Conservation (phyloP, 164 flowering plant genomes). For the Aristolochia contorta region DNA sequence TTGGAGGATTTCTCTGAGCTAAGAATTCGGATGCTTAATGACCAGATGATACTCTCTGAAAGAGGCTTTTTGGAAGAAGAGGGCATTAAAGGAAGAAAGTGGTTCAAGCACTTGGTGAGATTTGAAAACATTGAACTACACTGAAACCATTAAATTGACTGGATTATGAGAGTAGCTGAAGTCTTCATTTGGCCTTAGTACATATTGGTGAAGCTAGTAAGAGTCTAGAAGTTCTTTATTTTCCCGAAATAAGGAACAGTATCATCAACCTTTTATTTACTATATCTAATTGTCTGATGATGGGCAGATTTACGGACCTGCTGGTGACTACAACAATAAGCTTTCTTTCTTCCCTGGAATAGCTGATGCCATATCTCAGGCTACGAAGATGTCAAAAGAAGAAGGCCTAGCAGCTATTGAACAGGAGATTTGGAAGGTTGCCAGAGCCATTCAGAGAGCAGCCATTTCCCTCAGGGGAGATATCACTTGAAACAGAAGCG, state of each 20-base stretch:
- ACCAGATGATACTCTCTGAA: conserved; percentile 84
- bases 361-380: conserved; percentile 42
- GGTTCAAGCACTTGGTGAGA: conserved; percentile 96
- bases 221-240: not conserved
- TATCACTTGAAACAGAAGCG: conserved; percentile 6
- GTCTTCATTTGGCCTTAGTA: not conserved
- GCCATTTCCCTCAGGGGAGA: conserved; percentile 56
- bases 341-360: conserved; percentile 68
- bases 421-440: conserved; percentile 83
- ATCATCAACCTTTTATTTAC: not conserved
- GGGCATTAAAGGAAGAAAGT: conserved; percentile 53
- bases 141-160: not conserved
- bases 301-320: conserved; percentile 68
- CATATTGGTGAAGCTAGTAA: not conserved
- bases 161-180: not conserved
- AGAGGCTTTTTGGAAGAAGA: conserved; percentile 81
- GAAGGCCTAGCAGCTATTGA: conserved; percentile 28
- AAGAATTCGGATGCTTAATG: conserved; percentile 58
- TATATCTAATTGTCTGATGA: not conserved
- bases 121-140: not conserved
- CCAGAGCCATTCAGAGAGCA: conserved; percentile 67
- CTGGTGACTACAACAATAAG: conserved; percentile 32
- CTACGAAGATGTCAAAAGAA: conserved; percentile 11
- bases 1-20: conserved; percentile 17
- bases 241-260: not conserved